Base-by-base conservation (phyloP, 73 alveolate species). In the Paramecium sonneborni region DNA sequence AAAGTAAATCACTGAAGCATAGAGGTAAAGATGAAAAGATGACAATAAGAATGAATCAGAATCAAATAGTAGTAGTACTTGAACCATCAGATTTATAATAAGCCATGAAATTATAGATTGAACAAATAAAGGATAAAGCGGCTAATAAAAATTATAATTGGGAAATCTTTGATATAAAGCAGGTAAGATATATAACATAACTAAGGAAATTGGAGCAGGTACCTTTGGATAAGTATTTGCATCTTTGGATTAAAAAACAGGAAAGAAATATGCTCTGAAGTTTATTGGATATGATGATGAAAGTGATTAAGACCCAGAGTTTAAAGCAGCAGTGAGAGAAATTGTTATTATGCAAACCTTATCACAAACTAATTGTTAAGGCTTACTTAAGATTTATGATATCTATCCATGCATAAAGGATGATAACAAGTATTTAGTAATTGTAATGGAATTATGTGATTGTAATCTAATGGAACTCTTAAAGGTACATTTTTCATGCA, bases 171-270 rank as follows among this genome's bases (percentile, higher is more conserved):
- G 86, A 72, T 72, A 72, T 72, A 3, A 72, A 72, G 34, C 34
- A 72, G 86, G 86, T 72, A 35, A 52, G 12, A 52, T 72, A 10
- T 37, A 18, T 35, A 14, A 14, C 32, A 20, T 38, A 72, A 72
- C 38, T 34, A 72, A 72, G 86, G 86, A 72, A 72, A 72, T 72
- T 7, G 86, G 86, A 35, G 86, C 86, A 34, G 86, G 86, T 28
- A 72, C 86, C 7, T 72, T 72, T 72, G 86, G 86, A 6, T 72
- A 72, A 37, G 86, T 72, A 37, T 72, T 72, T 72, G 86, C 86
- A 34, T 72, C 86, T 12, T 37, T 72, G 44, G 86, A 72, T 37
- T 41, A 72, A 72, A 72, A 72, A 62, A 72, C 86, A 28, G 55
- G 57, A 72, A 72, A 72, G 57, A 72, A 72, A 72, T 72, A 72